These are phyloP conservation scores for Plasmodium reichenowi DNA, from an alignment of 169 alveolate species.

Conservation along the genomic window DNA sequence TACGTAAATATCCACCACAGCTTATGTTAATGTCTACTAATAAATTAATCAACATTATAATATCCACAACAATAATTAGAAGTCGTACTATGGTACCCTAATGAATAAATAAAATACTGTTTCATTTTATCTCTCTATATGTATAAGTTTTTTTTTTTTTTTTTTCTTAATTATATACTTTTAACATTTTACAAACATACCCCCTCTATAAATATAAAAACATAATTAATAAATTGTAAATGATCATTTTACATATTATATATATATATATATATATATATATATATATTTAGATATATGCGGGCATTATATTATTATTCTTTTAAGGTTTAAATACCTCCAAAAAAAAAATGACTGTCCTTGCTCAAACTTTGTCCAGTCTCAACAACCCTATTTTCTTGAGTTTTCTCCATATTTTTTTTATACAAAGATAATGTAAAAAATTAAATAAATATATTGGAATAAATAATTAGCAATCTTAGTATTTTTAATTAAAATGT, in stretches of 20 bases:
- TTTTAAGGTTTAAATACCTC: conserved; percentile 13
- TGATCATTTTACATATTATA: no score
- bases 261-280: no score
- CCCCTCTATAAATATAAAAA: no score
- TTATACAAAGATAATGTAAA: conserved; percentile 1
- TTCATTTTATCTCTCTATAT: conserved; percentile 3
- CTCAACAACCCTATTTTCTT: background rate
- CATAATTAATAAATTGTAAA: no score
- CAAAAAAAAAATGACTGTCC: conserved; percentile 43
- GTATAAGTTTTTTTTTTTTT: no score
- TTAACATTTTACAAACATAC: no score
- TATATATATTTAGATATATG: no score
- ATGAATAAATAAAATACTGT: conserved; percentile 18
- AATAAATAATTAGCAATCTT: no score
- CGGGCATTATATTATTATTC: no score
- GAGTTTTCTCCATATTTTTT: conserved; percentile 34
- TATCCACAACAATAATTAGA: conserved; percentile 43
- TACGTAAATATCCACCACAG: conserved; percentile 73
- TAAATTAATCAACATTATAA: conserved; percentile 35
- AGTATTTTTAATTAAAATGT: no score
- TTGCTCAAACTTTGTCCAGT: conserved; percentile 11
- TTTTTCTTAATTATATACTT: no score
- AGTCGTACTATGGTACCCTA: conserved; percentile 42
- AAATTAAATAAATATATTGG: background rate
- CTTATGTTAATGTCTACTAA: conserved; percentile 29